These are phyloP conservation scores for Oryza glaberrima DNA, from an alignment of 176 grass and related monocot genomes.

Conservation along the genomic window DNA sequence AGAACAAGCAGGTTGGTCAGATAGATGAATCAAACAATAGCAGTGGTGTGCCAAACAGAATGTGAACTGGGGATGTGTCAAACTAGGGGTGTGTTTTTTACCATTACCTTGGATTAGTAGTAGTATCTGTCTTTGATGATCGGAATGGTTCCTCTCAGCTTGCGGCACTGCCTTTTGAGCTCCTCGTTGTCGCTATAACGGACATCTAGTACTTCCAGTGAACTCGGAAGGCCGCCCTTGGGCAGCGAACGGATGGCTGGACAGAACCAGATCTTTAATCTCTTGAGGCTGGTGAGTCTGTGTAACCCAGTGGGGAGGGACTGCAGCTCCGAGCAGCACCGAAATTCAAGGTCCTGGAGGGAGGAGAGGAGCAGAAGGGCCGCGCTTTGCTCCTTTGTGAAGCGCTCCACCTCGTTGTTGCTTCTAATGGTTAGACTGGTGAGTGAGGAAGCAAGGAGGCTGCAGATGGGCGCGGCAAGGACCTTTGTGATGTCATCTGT, in stretches of 20 bases:
- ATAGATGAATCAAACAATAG: too few species aligned
- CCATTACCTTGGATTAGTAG: neutral
- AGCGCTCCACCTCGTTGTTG: neutral
- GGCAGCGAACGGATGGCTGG: too few species aligned
- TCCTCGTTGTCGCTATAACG: accelerated
- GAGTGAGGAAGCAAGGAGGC: conserved; percentile 13
- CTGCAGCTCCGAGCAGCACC: accelerated
- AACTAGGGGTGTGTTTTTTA: too few species aligned
- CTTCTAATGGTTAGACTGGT: accelerated
- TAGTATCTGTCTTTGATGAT: neutral
- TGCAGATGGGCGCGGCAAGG: neutral
- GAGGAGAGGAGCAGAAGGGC: neutral
- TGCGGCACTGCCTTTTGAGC: conserved; percentile 22
- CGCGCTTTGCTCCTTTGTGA: neutral
- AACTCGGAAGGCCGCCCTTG: too few species aligned
- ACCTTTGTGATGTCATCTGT: neutral
- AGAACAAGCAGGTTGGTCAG: too few species aligned
- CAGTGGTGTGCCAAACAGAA: too few species aligned
- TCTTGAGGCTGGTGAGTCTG: neutral
- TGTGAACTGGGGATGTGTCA: too few species aligned
- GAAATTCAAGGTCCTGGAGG: neutral
- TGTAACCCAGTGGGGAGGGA: too few species aligned
- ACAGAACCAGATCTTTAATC: accelerated
- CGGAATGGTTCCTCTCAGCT: conserved; percentile 40
- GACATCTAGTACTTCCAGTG: neutral